Percentiles rank a stretch among this genome's conserved stretches.
phyloP scores from a whole-genome alignment of 2,329 filamentous ascomycete species.

The Trichoderma endophyticum region DNA sequence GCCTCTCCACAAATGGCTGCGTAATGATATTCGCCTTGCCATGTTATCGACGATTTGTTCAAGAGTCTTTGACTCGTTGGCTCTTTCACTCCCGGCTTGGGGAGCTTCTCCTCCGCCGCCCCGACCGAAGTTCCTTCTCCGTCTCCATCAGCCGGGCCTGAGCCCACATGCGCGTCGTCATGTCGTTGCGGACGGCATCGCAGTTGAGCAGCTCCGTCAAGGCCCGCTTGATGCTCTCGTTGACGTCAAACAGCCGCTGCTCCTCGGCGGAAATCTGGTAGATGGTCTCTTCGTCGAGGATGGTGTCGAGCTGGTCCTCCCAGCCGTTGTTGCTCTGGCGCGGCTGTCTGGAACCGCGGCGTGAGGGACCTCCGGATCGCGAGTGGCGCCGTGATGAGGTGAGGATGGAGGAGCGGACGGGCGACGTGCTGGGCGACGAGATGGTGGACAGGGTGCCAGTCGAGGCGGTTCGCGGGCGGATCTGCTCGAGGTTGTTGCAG shows the following conservation, averaged over 20 bases:
- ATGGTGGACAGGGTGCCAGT: slow-evolving; percentile 36
- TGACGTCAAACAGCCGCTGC: slow-evolving; percentile 53
- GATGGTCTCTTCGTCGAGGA: slow-evolving; percentile 47
- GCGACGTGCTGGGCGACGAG: slow-evolving; percentile 58
- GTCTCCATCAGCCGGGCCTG: slow-evolving; percentile 59
- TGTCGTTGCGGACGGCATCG: slow-evolving; percentile 50
- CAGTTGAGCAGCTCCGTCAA: slow-evolving; percentile 62
- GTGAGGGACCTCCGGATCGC: slow-evolving; percentile 9
- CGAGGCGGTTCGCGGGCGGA: slow-evolving; percentile 41
- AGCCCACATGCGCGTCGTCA: slow-evolving; percentile 55
- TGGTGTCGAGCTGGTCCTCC: slow-evolving; percentile 38
- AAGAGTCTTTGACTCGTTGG: not conserved
- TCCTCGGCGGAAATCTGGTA: slow-evolving; percentile 51
- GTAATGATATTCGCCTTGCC: not conserved
- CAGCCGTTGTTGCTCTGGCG: slow-evolving; percentile 32
- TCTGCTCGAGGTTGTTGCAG: slow-evolving; percentile 48
- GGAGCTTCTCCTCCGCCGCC: slow-evolving; percentile 47
- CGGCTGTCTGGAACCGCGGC: slow-evolving; percentile 26
- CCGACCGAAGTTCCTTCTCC: slow-evolving; percentile 55
- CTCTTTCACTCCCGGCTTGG: slow-evolving; percentile 27
- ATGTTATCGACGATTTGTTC: not conserved
- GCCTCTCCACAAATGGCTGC: not conserved
- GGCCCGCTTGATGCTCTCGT: slow-evolving; percentile 59
- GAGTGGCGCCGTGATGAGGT: slow-evolving; percentile 39
- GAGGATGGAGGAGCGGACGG: slow-evolving; percentile 43